A percentile compares a stretch with the other conserved stretches of the same genome.
phyloP scores from a whole-genome alignment of 2,329 filamentous ascomycete genomes.

The Colletotrichum sp. region DNA sequence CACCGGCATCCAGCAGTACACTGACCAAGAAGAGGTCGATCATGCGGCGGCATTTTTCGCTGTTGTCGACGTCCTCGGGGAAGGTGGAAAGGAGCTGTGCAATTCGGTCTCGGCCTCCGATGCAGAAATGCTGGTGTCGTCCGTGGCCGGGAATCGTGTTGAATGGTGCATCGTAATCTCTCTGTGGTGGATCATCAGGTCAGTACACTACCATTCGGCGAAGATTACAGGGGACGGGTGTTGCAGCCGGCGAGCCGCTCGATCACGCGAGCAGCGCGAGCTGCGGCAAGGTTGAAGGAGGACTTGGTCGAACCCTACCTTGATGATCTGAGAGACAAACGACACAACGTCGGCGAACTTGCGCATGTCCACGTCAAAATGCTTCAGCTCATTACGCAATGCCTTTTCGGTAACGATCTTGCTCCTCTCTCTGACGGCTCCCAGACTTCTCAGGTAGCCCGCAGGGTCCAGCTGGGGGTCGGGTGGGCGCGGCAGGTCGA shows the following conservation, averaged over 20 bases:
- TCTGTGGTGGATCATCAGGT: constrained; percentile 33
- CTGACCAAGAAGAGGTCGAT: constrained; percentile 82
- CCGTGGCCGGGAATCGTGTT: constrained; percentile 82
- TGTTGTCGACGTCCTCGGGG: constrained; percentile 70
- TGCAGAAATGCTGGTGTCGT: constrained; percentile 82
- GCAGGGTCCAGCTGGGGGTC: constrained; percentile 89
- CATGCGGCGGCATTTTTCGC: constrained; percentile 76
- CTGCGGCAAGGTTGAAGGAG: not conserved
- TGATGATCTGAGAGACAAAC: constrained; percentile 93
- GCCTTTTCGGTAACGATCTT: constrained; percentile 79
- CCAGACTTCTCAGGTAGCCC: constrained; percentile 88
- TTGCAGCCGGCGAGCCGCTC: not conserved
- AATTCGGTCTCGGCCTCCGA: constrained; percentile 78
- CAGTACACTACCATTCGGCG: not conserved
- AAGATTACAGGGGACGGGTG: not conserved
- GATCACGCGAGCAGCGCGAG: not conserved
- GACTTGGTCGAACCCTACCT: constrained; percentile 60
- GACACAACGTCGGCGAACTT: constrained; percentile 85
- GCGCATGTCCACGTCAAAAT: constrained; percentile 87
- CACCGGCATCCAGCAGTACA: constrained; percentile 85
- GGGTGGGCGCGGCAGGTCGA: constrained; percentile 82
- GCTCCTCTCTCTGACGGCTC: constrained; percentile 83
- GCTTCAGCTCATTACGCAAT: constrained; percentile 75
- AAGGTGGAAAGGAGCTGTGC: constrained; percentile 74
- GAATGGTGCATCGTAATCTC: constrained; percentile 62